Percentiles rank a stretch among this genome's conserved stretches.
phyloP scores from a whole-genome alignment of 306 rosid species.

The Alnus rubra region DNA sequence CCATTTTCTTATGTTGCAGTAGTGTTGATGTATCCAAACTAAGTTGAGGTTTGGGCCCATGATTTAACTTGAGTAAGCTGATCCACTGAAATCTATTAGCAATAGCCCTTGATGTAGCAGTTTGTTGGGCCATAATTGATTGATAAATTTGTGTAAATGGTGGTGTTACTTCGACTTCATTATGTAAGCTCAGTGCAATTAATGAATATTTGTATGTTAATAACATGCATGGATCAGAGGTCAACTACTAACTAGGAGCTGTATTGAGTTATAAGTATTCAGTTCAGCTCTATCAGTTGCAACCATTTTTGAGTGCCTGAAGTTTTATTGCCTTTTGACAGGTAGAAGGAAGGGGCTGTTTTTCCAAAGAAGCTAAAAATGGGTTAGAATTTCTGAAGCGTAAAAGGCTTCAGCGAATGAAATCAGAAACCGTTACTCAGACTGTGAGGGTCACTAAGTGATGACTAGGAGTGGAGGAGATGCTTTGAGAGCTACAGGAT shows the following conservation, averaged over 20 bases:
- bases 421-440: constrained; percentile 41
- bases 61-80: not conserved
- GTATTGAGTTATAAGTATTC: not conserved
- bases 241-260: not conserved
- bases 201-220: not conserved
- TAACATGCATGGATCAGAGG: not conserved
- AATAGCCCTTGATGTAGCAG: not conserved
- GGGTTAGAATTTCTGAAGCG: constrained; percentile 75
- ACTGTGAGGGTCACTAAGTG: constrained; percentile 45
- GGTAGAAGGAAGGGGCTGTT: constrained; percentile 85
- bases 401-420: constrained; percentile 77
- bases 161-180: not conserved
- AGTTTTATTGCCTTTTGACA: constrained; percentile 23
- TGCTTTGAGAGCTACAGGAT: constrained; percentile 70
- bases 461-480: constrained; percentile 93
- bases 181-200: not conserved
- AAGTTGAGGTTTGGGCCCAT: not conserved
- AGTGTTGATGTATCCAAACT: not conserved
- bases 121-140: not conserved
- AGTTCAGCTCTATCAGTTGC: not conserved
- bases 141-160: not conserved
- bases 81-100: not conserved
- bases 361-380: constrained; percentile 68
- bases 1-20: not conserved
- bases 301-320: not conserved